Conservation (phyloP, 2,329 filamentous ascomycete genomes). For the Pseudogymnoascus sp. region DNA sequence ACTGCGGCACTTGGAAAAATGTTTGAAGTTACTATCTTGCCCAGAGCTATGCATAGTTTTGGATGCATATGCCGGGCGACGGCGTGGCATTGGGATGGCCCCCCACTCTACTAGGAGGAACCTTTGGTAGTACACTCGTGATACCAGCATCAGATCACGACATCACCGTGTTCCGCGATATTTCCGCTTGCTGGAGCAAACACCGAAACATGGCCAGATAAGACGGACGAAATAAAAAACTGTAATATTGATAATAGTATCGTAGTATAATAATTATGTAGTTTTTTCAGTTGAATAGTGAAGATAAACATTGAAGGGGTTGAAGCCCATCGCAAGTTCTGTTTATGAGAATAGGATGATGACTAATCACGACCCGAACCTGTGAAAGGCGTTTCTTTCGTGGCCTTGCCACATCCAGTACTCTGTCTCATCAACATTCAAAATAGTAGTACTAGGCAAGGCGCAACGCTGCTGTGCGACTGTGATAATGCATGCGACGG, state of each 20-base stretch:
- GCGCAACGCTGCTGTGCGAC: not conserved
- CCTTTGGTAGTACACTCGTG: not conserved
- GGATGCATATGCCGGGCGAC: not conserved
- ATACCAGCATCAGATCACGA: conserved; percentile 1
- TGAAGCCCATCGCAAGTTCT: not conserved
- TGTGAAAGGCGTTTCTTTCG: not conserved
- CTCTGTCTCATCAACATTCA: not conserved
- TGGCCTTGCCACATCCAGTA: too few relatives aligned
- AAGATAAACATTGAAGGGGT: not conserved
- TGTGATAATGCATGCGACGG: not conserved
- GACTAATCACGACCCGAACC: not conserved
- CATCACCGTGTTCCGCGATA: not conserved
- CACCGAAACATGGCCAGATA: not conserved
- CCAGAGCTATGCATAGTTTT: not conserved
- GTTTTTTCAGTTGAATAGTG: not conserved
- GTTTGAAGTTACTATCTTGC: not conserved
- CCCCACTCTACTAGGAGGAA: not conserved
- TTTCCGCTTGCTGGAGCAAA: not conserved
- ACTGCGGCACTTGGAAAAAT: not conserved
- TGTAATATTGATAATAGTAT: not conserved
- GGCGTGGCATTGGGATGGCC: not conserved
- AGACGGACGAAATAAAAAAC: not conserved
- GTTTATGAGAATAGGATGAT: not conserved
- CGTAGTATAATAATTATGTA: not conserved
- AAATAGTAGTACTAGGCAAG: not conserved